Evolutionary conservation across 129 eudicot species (phyloP), one percentile per base, ranked within the genome.

Genomic region (Mikania micrantha): DNA sequence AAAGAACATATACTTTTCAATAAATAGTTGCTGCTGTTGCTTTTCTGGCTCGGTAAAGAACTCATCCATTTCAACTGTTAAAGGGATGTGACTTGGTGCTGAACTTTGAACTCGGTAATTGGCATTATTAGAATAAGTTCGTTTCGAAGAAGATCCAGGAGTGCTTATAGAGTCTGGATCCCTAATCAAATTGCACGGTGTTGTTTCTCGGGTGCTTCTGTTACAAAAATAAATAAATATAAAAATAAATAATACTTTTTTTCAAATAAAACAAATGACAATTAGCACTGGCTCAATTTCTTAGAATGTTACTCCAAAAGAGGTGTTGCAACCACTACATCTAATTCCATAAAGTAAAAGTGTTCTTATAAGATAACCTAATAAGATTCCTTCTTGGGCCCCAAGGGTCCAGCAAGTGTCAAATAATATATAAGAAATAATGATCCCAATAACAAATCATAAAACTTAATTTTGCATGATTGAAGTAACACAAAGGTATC

Each of bases 141-240:
- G 77, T 48, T 77, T 76, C 24, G 84, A 75, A 57, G 86, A 81
- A 42, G 85, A 79, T 45, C 81, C 68, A 36, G 87, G 87, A 49
- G 79, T 79, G 22, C 42, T 40, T 42, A 79, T 57, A 36, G 65
- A 52, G 9, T 78, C 83, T 9, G 85, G 83, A 82, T 76, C 80
- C 80, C 80, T 82, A 28, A 82, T 79, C 64, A 82, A 76, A 60
- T 80, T 79, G 87, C 83, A 85, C 6, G 90, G 90, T 57, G 90
- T 85, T 24, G 78, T 85, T 57, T 85, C 90, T 66, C 90, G 73
- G n/a, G 79, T 69, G 44, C 70, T 74, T 73, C 90, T 80, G 80
- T 31, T 59, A 39, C 48, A 17, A 61, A 9, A 27, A 32, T 32
- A 74, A 45, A 16, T 29, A 66, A n/a, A n/a, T 59, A 39, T 38